Conservation (phyloP, 352 stramenopile species). For the Phytophthora lateralis region DNA sequence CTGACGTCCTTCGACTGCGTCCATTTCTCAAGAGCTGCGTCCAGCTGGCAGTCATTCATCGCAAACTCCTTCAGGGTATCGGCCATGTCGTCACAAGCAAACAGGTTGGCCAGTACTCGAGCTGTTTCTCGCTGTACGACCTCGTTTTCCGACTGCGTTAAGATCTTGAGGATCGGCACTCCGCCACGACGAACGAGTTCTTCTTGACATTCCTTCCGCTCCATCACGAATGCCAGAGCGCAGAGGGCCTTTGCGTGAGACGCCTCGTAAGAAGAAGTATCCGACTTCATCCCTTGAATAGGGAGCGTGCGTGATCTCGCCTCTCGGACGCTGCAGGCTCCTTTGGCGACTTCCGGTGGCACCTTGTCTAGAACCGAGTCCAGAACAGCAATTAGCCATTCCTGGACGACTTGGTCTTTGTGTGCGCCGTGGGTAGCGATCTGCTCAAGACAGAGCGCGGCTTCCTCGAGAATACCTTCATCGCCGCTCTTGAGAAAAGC, state of each 20-base stretch:
- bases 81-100: constrained; percentile 58
- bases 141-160: constrained; percentile 47
- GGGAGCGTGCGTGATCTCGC: constrained; percentile 65
- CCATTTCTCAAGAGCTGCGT: constrained; percentile 48
- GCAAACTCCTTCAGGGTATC: constrained; percentile 41
- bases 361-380: constrained; percentile 69
- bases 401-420: constrained; percentile 67
- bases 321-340: constrained; percentile 64
- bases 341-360: constrained; percentile 42
- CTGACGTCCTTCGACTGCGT: constrained; percentile 48
- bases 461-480: constrained; percentile 49
- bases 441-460: constrained; percentile 63
- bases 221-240: constrained; percentile 65
- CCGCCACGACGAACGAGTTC: constrained; percentile 59
- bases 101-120: constrained; percentile 71
- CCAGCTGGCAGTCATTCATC: constrained; percentile 43
- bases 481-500: constrained; percentile 61
- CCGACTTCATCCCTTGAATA: constrained; percentile 38
- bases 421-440: constrained; percentile 48
- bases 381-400: constrained; percentile 78
- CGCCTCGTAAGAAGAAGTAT: constrained; percentile 39
- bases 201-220: constrained; percentile 58
- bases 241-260: constrained; percentile 65
- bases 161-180: constrained; percentile 56
- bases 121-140: constrained; percentile 64